Evolutionary conservation across 208 protist species (phyloP).

Genomic region (Wallacemonas rigidus): DNA sequence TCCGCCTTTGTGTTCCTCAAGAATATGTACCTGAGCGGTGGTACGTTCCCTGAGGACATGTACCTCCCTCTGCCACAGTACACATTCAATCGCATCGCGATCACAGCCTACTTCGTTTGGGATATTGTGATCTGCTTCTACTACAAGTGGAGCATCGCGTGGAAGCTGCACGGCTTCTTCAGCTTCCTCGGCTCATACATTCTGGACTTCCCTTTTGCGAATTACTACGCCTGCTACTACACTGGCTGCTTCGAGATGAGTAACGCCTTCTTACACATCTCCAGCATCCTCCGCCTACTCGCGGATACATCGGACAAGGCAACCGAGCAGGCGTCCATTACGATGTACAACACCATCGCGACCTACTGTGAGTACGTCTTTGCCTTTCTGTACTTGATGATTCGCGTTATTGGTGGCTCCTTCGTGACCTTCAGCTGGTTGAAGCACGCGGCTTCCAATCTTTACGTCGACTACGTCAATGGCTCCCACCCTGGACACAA

Average conservation of each 20-base stretch:
- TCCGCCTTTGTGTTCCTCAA: slow-evolving; percentile 61
- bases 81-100: slow-evolving; percentile 65
- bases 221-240: slow-evolving; percentile 79
- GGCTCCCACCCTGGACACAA: slow-evolving; percentile 30
- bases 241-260: slow-evolving; percentile 84
- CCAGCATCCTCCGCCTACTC: slow-evolving; percentile 50
- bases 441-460: slow-evolving; percentile 24
- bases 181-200: slow-evolving; percentile 72
- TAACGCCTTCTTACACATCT: slow-evolving; percentile 74
- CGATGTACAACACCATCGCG: slow-evolving; percentile 20
- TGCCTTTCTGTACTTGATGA: slow-evolving; percentile 57
- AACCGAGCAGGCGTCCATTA: slow-evolving; percentile 26
- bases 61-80: slow-evolving; percentile 66
- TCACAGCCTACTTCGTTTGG: slow-evolving; percentile 81
- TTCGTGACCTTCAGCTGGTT: slow-evolving; percentile 57
- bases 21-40: slow-evolving; percentile 35
- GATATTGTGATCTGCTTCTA: slow-evolving; percentile 78
- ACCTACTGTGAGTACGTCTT: slow-evolving; percentile 62
- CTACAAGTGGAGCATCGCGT: slow-evolving; percentile 66
- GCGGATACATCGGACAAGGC: slow-evolving; percentile 17
- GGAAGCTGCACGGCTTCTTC: slow-evolving; percentile 77
- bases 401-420: slow-evolving; percentile 72
- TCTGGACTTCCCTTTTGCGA: slow-evolving; percentile 75
- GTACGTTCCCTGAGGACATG: slow-evolving; percentile 35
- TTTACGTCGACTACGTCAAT: slow-evolving; percentile 29